phyloP scores from a whole-genome alignment of 1,284 basidiomycete genomes.

The Marasmius oreades region DNA sequence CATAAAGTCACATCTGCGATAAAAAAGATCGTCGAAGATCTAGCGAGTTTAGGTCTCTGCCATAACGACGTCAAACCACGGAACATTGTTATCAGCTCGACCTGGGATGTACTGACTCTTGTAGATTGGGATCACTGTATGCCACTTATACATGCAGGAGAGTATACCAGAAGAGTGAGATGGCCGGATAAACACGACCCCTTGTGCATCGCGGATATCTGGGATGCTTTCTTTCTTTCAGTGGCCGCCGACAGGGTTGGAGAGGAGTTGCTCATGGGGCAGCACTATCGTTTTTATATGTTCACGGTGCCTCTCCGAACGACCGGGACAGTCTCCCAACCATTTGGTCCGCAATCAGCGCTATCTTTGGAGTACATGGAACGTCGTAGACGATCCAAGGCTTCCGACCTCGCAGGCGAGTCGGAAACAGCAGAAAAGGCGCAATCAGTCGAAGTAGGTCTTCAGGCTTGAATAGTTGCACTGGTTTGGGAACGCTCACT shows the following conservation, averaged over 20 bases:
- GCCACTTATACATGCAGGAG: background rate
- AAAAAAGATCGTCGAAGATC: slow-evolving; percentile 2
- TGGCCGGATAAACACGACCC: background rate
- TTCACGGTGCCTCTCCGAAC: background rate
- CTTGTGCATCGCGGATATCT: background rate
- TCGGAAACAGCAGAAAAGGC: too few species aligned
- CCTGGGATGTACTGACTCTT: slow-evolving; percentile 1
- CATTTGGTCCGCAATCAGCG: background rate
- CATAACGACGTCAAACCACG: slow-evolving; percentile 9
- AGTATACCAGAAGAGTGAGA: slow-evolving; percentile 1
- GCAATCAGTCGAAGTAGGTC: too few species aligned
- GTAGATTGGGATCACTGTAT: slow-evolving; percentile 8
- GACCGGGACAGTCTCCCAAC: background rate
- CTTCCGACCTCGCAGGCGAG: too few species aligned
- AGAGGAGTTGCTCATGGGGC: slow-evolving; percentile 4
- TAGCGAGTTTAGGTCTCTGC: slow-evolving; percentile 5
- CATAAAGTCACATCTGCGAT: background rate
- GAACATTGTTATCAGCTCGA: slow-evolving; percentile 1
- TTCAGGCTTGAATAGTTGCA: too few species aligned
- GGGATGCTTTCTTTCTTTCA: slow-evolving; percentile 3
- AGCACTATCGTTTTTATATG: background rate
- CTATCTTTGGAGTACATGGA: too few species aligned
- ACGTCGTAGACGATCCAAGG: too few species aligned
- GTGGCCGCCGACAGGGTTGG: slow-evolving; percentile 1
- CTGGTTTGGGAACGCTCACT: too few species aligned